Percentiles rank a stretch among this genome's conserved stretches.
Evolutionary conservation across 345 rosid genomes (phyloP).

Genomic region (Crucihimalaya himalaica): DNA sequence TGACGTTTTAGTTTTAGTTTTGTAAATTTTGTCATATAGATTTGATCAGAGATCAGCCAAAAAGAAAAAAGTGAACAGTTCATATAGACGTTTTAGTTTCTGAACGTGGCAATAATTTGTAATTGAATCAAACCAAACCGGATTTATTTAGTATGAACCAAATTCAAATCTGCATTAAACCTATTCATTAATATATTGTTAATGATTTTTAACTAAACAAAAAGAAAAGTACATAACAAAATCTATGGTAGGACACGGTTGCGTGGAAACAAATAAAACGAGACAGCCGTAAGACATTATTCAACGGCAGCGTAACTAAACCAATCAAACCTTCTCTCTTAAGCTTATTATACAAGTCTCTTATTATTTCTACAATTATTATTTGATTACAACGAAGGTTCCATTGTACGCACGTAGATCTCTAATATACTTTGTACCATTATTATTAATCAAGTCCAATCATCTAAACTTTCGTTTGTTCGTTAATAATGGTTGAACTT

Average conservation of each 20-base stretch:
- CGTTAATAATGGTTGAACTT: background rate
- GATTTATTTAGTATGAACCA: background rate
- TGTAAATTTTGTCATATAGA: too few species aligned
- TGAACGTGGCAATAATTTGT: background rate
- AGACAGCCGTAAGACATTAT: conserved; percentile 15
- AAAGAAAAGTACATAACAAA: background rate
- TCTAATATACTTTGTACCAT: conserved; percentile 15
- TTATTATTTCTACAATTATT: conserved; percentile 21
- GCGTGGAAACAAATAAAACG: conserved; percentile 10
- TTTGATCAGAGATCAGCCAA: too few species aligned
- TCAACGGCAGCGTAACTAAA: conserved; percentile 31
- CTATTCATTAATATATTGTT: background rate
- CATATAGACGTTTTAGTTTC: background rate
- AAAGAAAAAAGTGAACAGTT: background rate
- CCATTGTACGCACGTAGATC: conserved; percentile 5
- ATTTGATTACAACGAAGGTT: conserved; percentile 34
- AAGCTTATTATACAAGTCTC: conserved; percentile 17
- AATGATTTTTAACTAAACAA: background rate
- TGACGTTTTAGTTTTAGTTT: too few species aligned
- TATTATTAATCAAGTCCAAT: conserved; percentile 9
- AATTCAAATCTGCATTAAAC: too few species aligned
- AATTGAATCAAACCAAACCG: background rate
- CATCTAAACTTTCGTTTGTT: conserved; percentile 9
- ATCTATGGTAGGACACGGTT: conserved; percentile 26
- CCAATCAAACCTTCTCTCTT: conserved; percentile 28